A percentile compares a stretch with the other conserved stretches of the same genome.
Evolutionary conservation across 2,329 filamentous ascomycete genomes (phyloP).

Genomic region (Sporothrix brunneoviolacea): DNA sequence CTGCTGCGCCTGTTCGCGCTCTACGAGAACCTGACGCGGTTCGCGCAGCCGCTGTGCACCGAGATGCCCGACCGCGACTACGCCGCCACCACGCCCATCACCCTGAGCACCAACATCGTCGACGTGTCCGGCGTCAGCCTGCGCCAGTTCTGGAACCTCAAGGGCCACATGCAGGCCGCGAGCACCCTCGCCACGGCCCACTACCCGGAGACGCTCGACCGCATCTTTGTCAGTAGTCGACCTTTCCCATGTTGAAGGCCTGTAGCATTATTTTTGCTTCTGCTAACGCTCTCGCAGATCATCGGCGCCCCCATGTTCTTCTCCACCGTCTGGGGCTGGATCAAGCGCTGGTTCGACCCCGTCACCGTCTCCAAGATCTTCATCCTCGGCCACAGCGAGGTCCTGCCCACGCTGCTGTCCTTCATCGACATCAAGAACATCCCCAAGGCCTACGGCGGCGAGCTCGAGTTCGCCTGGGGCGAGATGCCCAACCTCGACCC

Average conservation of each 20-base stretch:
- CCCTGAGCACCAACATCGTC: slow-evolving; percentile 89
- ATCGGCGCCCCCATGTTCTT: slow-evolving; percentile 89
- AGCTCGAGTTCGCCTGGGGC: slow-evolving; percentile 76
- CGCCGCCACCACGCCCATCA: slow-evolving; percentile 70
- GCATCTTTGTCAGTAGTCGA: slow-evolving; percentile 28
- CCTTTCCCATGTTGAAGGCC: slow-evolving; percentile 1
- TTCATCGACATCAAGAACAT: slow-evolving; percentile 82
- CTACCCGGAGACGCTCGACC: slow-evolving; percentile 88
- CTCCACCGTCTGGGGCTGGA: slow-evolving; percentile 88
- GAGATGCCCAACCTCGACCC: slow-evolving; percentile 68
- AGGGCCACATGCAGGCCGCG: slow-evolving; percentile 88
- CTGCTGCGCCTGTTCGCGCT: slow-evolving; percentile 83
- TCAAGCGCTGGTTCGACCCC: slow-evolving; percentile 93
- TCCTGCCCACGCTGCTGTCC: slow-evolving; percentile 66
- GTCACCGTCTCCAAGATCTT: slow-evolving; percentile 96
- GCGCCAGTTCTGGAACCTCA: slow-evolving; percentile 94
- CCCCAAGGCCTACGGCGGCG: slow-evolving; percentile 82
- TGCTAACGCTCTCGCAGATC: slow-evolving; percentile 41
- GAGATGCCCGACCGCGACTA: slow-evolving; percentile 64
- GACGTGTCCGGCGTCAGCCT: slow-evolving; percentile 83
- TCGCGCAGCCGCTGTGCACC: slow-evolving; percentile 79
- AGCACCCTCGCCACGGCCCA: slow-evolving; percentile 83
- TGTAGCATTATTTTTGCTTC: neutral
- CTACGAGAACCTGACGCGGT: slow-evolving; percentile 87
- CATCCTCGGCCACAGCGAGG: slow-evolving; percentile 68